These are phyloP conservation scores for Candida mesenterica DNA, from an alignment of 1,139 yeast genomes.

Conservation along the genomic window DNA sequence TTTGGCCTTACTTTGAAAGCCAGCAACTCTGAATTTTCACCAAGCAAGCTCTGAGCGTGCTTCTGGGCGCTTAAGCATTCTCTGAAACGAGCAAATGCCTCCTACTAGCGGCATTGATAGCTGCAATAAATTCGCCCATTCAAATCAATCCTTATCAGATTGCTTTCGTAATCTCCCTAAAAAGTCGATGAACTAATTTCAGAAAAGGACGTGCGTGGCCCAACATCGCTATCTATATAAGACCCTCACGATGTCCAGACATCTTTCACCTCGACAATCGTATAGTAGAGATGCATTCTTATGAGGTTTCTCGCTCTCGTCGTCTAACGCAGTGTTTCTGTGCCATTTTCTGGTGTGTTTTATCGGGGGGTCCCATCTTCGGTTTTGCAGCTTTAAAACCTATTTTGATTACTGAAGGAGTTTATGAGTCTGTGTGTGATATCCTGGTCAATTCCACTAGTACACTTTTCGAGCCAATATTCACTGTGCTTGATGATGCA, in stretches of 20 bases:
- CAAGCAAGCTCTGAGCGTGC: no score
- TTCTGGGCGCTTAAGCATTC: no score
- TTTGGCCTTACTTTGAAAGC: no score
- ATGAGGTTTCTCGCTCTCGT: constrained; percentile 8
- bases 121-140: no score
- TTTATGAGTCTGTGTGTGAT: constrained; percentile 39
- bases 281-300: neutral
- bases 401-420: constrained; percentile 36
- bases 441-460: constrained; percentile 14
- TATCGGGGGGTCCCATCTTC: constrained; percentile 48
- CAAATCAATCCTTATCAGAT: no score
- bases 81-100: no score
- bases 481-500: constrained; percentile 4
- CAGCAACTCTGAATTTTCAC: no score
- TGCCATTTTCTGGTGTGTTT: constrained; percentile 44
- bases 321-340: constrained; percentile 26
- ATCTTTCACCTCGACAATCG: no score
- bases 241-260: no score
- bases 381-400: constrained; percentile 52
- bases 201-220: neutral
- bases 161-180: neutral
- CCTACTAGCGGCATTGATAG: no score
- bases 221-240: neutral
- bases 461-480: constrained; percentile 3
- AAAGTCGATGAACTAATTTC: neutral